Evolutionary conservation across 2,329 filamentous ascomycete genomes (phyloP).

Genomic region (Colletotrichum noveboracense): DNA sequence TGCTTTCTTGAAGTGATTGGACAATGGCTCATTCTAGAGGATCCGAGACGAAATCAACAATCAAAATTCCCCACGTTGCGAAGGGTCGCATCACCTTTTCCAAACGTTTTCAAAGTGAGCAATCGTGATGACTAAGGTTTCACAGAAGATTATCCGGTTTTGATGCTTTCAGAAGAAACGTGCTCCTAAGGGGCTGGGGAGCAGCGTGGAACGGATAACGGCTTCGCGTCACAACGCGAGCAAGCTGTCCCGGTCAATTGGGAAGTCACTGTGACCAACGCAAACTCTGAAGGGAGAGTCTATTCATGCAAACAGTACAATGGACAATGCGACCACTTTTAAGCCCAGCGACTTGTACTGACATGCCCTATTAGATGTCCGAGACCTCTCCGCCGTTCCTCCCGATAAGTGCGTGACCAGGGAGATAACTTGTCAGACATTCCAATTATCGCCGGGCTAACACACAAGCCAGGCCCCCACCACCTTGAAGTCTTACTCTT

Average conservation of each 20-base stretch:
- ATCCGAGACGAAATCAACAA: neutral
- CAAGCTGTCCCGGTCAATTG: neutral
- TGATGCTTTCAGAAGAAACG: slow-evolving; percentile 8
- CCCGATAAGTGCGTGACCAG: neutral
- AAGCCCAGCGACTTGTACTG: neutral
- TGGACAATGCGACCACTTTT: neutral
- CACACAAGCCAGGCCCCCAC: neutral
- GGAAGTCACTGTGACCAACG: neutral
- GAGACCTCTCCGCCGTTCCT: neutral
- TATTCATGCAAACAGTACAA: slow-evolving; percentile 17
- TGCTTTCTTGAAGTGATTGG: neutral
- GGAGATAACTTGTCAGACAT: neutral
- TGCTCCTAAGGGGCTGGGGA: neutral
- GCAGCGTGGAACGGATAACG: slow-evolving; percentile 4
- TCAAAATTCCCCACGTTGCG: neutral
- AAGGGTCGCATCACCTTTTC: neutral
- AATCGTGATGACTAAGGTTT: slow-evolving; percentile 13
- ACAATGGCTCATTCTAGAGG: neutral
- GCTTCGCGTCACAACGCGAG: neutral
- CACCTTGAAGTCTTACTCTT: neutral
- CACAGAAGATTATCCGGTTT: neutral
- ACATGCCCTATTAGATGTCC: neutral
- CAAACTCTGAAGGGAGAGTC: neutral
- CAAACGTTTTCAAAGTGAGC: neutral
- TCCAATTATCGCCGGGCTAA: slow-evolving; percentile 8